Evolutionary conservation across 78 protist genomes (phyloP).

Genomic region (slime mould (Dictyostelium discoideum)): DNA sequence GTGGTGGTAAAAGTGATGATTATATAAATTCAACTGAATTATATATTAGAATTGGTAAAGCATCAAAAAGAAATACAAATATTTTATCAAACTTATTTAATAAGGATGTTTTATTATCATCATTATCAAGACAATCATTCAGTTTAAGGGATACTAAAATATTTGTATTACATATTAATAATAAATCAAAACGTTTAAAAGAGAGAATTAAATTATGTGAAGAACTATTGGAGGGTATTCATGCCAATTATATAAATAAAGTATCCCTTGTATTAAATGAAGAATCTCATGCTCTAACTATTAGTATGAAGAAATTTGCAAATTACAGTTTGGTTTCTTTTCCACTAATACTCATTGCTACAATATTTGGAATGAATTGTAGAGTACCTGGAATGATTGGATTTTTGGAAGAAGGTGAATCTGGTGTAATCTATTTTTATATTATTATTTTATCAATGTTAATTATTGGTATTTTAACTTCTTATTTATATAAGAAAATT

Average conservation of each 20-base stretch:
- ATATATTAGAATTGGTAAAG: slow-evolving; percentile 58
- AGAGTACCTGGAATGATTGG: background rate
- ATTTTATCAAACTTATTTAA: slow-evolving; percentile 48
- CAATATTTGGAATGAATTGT: slow-evolving; percentile 46
- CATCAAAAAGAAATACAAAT: slow-evolving; percentile 40
- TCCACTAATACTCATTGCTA: slow-evolving; percentile 25
- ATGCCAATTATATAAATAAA: slow-evolving; percentile 21
- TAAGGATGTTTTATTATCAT: slow-evolving; percentile 42
- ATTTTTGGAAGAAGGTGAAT: background rate
- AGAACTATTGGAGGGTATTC: slow-evolving; percentile 44
- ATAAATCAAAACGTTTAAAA: slow-evolving; percentile 34
- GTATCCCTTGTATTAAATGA: slow-evolving; percentile 46
- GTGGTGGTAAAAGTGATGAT: background rate
- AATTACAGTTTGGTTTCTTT: background rate
- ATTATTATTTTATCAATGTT: background rate
- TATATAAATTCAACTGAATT: slow-evolving; percentile 9
- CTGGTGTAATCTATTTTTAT: background rate
- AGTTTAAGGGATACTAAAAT: slow-evolving; percentile 16
- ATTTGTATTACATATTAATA: slow-evolving; percentile 23
- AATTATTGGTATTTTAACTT: background rate
- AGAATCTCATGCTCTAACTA: slow-evolving; percentile 46
- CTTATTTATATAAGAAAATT: slow-evolving; percentile 3
- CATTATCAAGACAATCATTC: slow-evolving; percentile 25
- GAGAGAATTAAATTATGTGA: slow-evolving; percentile 52
- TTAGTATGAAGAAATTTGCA: slow-evolving; percentile 38